A percentile compares a stretch with the other conserved stretches of the same genome.
Conservation (phyloP, 2,329 filamentous ascomycete genomes). For the Laburnicola sp. region DNA sequence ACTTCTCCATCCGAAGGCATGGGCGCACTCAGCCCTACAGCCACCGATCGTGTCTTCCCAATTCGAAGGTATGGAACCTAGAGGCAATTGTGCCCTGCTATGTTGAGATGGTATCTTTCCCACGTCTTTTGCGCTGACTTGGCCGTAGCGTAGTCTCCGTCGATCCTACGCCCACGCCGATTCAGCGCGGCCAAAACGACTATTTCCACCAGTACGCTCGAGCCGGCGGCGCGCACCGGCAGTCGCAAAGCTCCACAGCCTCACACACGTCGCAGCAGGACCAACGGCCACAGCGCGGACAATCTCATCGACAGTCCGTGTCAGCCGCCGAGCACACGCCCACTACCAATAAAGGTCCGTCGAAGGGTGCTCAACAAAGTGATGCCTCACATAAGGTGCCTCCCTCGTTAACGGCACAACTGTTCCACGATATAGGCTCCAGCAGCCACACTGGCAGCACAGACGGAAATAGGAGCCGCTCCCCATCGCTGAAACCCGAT, state of each 20-base stretch:
- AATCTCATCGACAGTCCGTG: constrained; percentile 8
- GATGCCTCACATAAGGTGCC: constrained; percentile 16
- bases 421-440: constrained; percentile 44
- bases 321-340: constrained; percentile 12
- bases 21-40: constrained; percentile 45
- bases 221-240: constrained; percentile 30
- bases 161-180: constrained; percentile 56
- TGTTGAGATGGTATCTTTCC: too few species aligned
- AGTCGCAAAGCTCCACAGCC: constrained; percentile 33
- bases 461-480: constrained; percentile 21
- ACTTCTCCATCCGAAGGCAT: constrained; percentile 24
- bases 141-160: constrained; percentile 59
- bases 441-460: constrained; percentile 30
- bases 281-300: constrained; percentile 20
- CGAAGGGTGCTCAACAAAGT: constrained; percentile 4
- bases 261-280: constrained; percentile 31
- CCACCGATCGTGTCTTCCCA: constrained; percentile 71
- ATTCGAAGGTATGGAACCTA: constrained; percentile 66
- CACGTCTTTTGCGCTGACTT: neutral
- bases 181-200: constrained; percentile 32
- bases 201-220: constrained; percentile 46
- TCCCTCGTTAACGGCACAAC: constrained; percentile 29
- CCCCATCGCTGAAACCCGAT: constrained; percentile 27
- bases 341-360: constrained; percentile 4
- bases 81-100: neutral